A percentile compares a stretch with the other conserved stretches of the same genome.
phyloP scores from a whole-genome alignment of 2,329 filamentous ascomycete genomes.

The Cercospora sesami region DNA sequence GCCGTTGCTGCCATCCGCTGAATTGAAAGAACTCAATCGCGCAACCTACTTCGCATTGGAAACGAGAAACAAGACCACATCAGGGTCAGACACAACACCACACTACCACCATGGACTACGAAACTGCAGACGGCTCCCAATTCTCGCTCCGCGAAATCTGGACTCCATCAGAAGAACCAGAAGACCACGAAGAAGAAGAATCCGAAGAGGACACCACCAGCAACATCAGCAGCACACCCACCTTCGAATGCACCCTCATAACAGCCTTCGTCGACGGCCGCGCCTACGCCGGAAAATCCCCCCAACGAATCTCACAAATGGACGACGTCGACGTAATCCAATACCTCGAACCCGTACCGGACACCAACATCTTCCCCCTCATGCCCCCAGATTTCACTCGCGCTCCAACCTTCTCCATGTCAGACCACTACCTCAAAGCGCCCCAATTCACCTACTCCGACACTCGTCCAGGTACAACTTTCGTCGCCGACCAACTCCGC shows the following conservation, averaged over 20 bases:
- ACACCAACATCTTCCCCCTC: constrained; percentile 32
- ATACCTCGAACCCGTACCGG: constrained; percentile 30
- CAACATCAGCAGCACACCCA: constrained; percentile 11
- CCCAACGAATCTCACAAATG: constrained; percentile 25
- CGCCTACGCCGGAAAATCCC: constrained; percentile 30
- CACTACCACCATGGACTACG: constrained; percentile 32
- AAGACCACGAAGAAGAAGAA: not conserved
- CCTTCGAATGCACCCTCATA: constrained; percentile 29
- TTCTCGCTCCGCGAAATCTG: constrained; percentile 33
- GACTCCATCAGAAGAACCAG: not conserved
- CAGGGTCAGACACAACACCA: not conserved
- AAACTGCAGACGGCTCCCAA: constrained; percentile 34
- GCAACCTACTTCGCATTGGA: not conserved
- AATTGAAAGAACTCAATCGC: not conserved
- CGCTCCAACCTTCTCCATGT: constrained; percentile 24
- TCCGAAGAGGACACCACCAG: not conserved
- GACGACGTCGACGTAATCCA: constrained; percentile 32
- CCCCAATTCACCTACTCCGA: constrained; percentile 37
- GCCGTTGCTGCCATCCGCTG: not conserved
- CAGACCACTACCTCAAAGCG: constrained; percentile 36
- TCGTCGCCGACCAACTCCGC: constrained; percentile 35
- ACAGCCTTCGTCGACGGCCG: constrained; percentile 34
- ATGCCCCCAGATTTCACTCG: constrained; percentile 25
- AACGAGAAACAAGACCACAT: not conserved
- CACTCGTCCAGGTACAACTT: constrained; percentile 31